A percentile compares a stretch with the other conserved stretches of the same genome.
Conservation (phyloP, 2,329 filamentous ascomycete species). For the Talaromyces sp. region DNA sequence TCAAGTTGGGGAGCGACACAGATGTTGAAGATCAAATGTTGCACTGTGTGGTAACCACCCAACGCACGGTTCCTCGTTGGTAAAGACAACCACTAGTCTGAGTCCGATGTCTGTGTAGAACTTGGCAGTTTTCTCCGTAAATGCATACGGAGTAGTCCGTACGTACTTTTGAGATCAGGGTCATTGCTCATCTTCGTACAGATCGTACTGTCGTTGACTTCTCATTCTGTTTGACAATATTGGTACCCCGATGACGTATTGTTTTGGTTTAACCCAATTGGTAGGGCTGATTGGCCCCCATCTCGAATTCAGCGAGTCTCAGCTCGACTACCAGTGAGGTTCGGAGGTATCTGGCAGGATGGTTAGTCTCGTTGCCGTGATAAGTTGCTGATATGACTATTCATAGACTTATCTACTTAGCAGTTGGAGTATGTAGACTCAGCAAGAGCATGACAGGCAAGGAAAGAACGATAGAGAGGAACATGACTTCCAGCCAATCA, state of each 20-base stretch:
- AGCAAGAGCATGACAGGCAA: not conserved
- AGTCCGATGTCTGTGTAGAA: not conserved
- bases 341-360: not conserved
- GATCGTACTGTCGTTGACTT: not conserved
- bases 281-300: conserved; percentile 7
- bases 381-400: not conserved
- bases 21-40: not conserved
- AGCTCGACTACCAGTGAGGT: not conserved
- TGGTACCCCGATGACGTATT: conserved; percentile 1
- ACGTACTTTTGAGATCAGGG: not conserved
- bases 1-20: not conserved
- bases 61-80: not conserved
- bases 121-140: too few relatives aligned
- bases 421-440: not conserved
- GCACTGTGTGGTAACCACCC: not conserved
- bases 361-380: not conserved
- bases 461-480: not conserved
- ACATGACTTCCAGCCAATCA: not conserved
- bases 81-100: not conserved
- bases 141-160: not conserved
- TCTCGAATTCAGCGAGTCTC: not conserved
- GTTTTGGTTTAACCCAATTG: conserved; percentile 5
- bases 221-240: not conserved
- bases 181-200: not conserved
- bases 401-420: not conserved